Conservation (phyloP, 768 basidiomycete genomes). For the Tulasnella sp. region DNA sequence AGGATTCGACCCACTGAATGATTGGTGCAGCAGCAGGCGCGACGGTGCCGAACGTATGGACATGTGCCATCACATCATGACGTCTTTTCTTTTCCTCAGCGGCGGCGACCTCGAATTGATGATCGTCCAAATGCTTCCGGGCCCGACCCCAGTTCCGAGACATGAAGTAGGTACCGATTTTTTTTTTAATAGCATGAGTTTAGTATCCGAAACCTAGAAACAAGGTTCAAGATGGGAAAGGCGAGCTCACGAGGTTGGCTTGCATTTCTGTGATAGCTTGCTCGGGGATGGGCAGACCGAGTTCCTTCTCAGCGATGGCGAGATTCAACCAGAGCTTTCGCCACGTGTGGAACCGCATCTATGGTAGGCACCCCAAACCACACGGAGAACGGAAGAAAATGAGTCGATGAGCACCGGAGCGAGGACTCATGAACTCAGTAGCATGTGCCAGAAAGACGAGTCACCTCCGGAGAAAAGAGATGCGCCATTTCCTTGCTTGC, state of each 20-base stretch:
- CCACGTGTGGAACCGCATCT: conserved; percentile 97
- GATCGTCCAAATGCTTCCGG: conserved; percentile 61
- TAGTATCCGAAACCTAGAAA: too few species aligned
- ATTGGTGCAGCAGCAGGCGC: conserved; percentile 93
- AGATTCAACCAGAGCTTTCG: conserved; percentile 91
- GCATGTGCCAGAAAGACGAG: conserved; percentile 21
- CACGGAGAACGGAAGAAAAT: too few species aligned
- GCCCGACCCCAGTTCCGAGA: neutral
- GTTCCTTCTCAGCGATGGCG: conserved; percentile 91
- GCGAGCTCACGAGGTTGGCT: conserved; percentile 61
- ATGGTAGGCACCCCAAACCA: conserved; percentile 3
- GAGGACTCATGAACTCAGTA: too few species aligned
- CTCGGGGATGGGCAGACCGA: conserved; percentile 82
- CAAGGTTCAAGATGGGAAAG: too few species aligned
- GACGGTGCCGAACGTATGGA: conserved; percentile 90
- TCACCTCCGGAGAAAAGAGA: conserved; percentile 86
- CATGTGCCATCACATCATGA: conserved; percentile 99
- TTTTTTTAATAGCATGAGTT: too few species aligned
- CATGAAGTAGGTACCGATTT: neutral
- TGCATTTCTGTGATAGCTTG: conserved; percentile 92
- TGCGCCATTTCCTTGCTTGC: conserved; percentile 98
- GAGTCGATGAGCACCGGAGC: too few species aligned
- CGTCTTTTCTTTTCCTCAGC: conserved; percentile 93
- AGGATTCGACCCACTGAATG: conserved; percentile 58
- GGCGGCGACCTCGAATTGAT: conserved; percentile 87